Base-by-base conservation (phyloP, 495 filamentous ascomycete species). In the Chaetomium fimeti region DNA sequence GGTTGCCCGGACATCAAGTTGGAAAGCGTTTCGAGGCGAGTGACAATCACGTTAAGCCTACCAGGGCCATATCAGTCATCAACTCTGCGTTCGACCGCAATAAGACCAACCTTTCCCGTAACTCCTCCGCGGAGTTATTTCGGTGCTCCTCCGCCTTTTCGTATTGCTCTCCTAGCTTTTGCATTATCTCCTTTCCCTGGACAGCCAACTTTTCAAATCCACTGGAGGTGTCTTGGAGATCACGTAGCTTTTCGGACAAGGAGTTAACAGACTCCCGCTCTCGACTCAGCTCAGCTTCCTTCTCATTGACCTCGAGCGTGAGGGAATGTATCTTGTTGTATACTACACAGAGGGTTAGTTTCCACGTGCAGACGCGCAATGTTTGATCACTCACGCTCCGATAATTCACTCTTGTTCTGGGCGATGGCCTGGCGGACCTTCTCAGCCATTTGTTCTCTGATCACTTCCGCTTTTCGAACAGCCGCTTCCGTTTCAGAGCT, bases 111-210 rank as follows among this genome's bases (percentile, higher is more conserved):
- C 60, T 63, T 5, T 52, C 28, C 18, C 36, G 47, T 0, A 61
- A 25, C 16, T 66, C 60, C 12, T 66, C 38, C 18, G 62, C 60
- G 8, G 7, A 29, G 3, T 52, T 63, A 61, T 69, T 15, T 32
- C 60, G 52, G 57, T 60, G 53, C 63, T 64, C 47, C 36, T 54
- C 38, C 60, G 55, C 20, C 57, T 61, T 15, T 45, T 11, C 42
- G 47, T 59, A 51, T n/a, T 68, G 67, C 16, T 69, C 65, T 3
- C 71, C 59, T n/a, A 75, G 56, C 57, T 72, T 73, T 1, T 66
- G 62, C 2, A 77, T 53, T 9, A 79, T 70, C 57, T 76, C 68
- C 40, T 66, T 62, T 40, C 75, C 74, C 45, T 76, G 75, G 8
- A 60, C 29, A 15, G 60, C 62, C 0, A 77, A 52, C 1, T 61